Conservation (phyloP, 331 rosid species). For the Dryas integrifolia region DNA sequence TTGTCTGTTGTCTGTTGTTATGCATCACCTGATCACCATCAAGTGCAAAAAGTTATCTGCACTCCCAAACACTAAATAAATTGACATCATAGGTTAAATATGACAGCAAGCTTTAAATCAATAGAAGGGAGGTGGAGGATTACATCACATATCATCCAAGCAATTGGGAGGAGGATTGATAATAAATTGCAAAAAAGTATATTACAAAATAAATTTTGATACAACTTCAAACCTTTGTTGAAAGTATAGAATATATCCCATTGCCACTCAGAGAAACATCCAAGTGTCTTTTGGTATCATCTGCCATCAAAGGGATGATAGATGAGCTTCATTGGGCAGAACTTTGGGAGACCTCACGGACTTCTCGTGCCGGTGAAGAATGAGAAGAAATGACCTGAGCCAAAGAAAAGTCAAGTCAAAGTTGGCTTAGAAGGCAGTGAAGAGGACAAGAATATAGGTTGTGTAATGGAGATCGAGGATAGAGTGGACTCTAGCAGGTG, state of each 20-base stretch:
- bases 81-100: neutral
- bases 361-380: constrained; percentile 6
- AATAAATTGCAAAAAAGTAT: constrained; percentile 12
- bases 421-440: constrained; percentile 21
- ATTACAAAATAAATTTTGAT: constrained; percentile 10
- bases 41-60: neutral
- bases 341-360: neutral
- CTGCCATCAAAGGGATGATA: neutral
- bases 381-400: constrained; percentile 19
- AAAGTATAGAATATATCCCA: constrained; percentile 7
- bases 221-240: constrained; percentile 11
- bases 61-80: constrained; percentile 7
- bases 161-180: constrained; percentile 4
- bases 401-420: neutral
- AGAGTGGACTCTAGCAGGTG: constrained; percentile 37
- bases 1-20: neutral
- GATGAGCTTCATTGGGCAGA: neutral
- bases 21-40: too few relatives aligned
- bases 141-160: constrained; percentile 10
- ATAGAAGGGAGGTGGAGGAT: neutral
- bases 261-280: neutral
- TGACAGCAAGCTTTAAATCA: neutral
- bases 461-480: constrained; percentile 24
- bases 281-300: neutral
- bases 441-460: constrained; percentile 25